Evolutionary conservation across 2,329 filamentous ascomycete species (phyloP).

Genomic region (Phyllosticta citribraziliensis): DNA sequence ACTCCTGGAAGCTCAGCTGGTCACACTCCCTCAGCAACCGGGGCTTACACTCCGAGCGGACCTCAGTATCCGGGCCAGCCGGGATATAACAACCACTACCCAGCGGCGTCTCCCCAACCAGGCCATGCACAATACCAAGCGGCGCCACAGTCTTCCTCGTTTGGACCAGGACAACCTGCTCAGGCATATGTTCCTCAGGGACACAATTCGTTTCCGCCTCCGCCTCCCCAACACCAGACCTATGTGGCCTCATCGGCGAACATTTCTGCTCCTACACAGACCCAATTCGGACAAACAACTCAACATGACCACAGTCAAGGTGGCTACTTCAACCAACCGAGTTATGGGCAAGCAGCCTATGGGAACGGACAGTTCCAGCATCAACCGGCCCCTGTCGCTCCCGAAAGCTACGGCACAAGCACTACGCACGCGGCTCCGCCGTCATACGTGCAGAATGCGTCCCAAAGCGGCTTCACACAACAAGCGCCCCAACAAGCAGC

Average conservation of each 20-base stretch:
- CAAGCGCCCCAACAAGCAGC: neutral
- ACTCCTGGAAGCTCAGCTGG: conserved; percentile 6
- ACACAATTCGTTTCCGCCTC: conserved; percentile 3
- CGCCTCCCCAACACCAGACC: neutral
- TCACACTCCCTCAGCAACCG: conserved; percentile 4
- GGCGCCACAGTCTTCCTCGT: conserved; percentile 3
- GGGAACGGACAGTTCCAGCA: neutral
- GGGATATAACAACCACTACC: conserved; percentile 14
- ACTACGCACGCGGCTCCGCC: neutral
- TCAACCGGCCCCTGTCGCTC: neutral
- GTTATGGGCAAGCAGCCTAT: neutral
- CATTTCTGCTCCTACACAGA: conserved; percentile 1
- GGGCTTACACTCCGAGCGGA: neutral
- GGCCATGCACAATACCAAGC: neutral
- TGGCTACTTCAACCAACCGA: conserved; percentile 3
- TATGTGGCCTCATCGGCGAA: neutral
- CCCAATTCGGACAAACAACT: neutral
- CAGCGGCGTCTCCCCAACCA: conserved; percentile 1
- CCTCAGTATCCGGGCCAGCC: conserved; percentile 7
- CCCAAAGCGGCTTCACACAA: conserved; percentile 1
- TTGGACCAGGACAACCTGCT: conserved; percentile 1
- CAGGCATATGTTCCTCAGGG: neutral
- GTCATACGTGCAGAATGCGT: neutral
- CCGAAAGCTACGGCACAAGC: neutral
- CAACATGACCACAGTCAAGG: neutral